These are phyloP conservation scores for Rosa chinensis DNA, from an alignment of 306 rosid species.

Conservation along the genomic window DNA sequence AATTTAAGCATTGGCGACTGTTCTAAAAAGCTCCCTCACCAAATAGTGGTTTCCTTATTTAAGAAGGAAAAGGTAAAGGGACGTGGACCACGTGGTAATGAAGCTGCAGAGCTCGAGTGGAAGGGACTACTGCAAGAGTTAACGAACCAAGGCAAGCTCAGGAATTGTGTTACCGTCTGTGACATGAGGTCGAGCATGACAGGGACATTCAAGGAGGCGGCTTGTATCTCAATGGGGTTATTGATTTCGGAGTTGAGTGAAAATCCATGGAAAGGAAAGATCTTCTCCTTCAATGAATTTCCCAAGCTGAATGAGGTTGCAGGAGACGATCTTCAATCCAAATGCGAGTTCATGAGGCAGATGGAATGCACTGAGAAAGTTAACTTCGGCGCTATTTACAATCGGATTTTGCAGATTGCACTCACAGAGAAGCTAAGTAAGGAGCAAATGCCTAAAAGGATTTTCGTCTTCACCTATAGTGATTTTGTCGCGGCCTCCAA, in stretches of 20 bases:
- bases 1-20: not conserved
- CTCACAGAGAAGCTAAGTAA: not conserved
- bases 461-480: not conserved
- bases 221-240: not conserved
- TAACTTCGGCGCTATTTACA: not conserved
- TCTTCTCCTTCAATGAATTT: not conserved
- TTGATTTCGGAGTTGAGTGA: slow-evolving; percentile 12
- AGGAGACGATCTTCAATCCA: not conserved
- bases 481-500: not conserved
- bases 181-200: not conserved
- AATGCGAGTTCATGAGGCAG: not conserved
- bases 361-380: too few species aligned
- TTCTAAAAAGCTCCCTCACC: not conserved
- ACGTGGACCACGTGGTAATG: not conserved
- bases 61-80: not conserved
- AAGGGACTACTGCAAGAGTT: not conserved
- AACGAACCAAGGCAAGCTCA: not conserved
- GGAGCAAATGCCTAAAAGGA: not conserved
- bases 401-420: not conserved
- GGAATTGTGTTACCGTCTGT: not conserved
- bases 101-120: not conserved
- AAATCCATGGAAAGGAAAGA: slow-evolving; percentile 2
- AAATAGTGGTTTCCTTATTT: not conserved
- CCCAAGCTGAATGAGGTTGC: not conserved
- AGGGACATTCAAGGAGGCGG: not conserved